Conservation (phyloP, 2,329 filamentous ascomycete species). For the Colletotrichum sp. region DNA sequence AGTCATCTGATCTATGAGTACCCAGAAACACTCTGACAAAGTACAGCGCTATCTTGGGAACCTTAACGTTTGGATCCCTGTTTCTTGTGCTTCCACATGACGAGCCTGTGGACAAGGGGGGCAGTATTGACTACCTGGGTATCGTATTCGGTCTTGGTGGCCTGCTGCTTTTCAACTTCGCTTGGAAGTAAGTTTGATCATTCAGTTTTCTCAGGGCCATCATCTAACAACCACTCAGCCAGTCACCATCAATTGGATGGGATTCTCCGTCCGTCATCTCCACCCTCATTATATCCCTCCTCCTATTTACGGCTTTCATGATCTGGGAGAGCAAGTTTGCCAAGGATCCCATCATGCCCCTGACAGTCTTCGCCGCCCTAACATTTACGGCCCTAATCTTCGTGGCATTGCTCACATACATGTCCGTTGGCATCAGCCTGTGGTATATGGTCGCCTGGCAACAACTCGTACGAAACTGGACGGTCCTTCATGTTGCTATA, state of each 20-base stretch:
- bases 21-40: not conserved
- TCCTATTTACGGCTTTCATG: not conserved
- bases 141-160: constrained; percentile 33
- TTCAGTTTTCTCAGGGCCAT: not conserved
- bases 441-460: not conserved
- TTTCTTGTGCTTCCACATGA: not conserved
- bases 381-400: not conserved
- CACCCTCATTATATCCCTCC: not conserved
- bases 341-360: not conserved
- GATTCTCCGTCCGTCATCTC: not conserved
- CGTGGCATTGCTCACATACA: not conserved
- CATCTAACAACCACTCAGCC: not conserved
- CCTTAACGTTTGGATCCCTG: not conserved
- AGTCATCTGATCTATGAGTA: not conserved
- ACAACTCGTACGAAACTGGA: constrained; percentile 33
- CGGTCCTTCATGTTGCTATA: constrained; percentile 46
- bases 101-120: not conserved
- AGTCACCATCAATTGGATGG: not conserved
- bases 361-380: not conserved
- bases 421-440: not conserved
- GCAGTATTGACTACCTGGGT: constrained; percentile 25
- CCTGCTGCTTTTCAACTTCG: constrained; percentile 54
- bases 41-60: not conserved
- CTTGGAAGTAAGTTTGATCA: constrained; percentile 49
- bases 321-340: not conserved